Evolutionary conservation across 2,329 filamentous ascomycete species (phyloP), one percentile per base, ranked within the genome.

Genomic region (Simplicillium sp.): DNA sequence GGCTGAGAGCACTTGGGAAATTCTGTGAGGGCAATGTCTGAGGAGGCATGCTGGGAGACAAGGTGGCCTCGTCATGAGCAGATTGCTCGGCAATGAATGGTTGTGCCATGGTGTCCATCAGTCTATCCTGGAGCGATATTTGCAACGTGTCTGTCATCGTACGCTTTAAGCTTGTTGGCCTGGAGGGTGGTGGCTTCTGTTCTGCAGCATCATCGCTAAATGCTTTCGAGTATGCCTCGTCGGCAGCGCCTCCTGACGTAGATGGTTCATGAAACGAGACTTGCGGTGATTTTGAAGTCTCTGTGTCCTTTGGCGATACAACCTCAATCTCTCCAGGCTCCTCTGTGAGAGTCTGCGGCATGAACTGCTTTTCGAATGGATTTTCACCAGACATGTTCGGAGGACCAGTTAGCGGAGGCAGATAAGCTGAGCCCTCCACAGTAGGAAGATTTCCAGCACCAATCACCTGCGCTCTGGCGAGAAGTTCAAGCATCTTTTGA

Each of bases 401-500:
- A 17, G 90, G 89, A 6, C 89, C 88, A 2, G 83, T 95, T 38
- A 94, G 59, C 29, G 90, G 86, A 3, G 82, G 58, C 3, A 58
- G 52, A 7, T 56, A 51, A 51, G 58, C 60, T 48, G 57, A 55
- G 36, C 63, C 54, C 39, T 72, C 70, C 11, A 62, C 57, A 45
- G 68, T 65, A 20, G 71, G 72, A 28, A 80, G 59, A 46, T 79
- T 81, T 40, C 81, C 80, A 31, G 80, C 73, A 14, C 80, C 82
- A 41, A 90, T 78, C 17, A 96, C 64, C 49, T 90, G 86, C 36
- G 89, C 86, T 53, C 82, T 81, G 35, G 86, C 82, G 46, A 96
- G 68, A 43, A 96, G 68, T 54, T 97, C 89, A 62, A 96, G 77
- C 84, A 95, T 88, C 54, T 82, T 83, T 61, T 96, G 87, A 37